phyloP scores from a whole-genome alignment of 306 rosid genomes.

The Glycine soja region DNA sequence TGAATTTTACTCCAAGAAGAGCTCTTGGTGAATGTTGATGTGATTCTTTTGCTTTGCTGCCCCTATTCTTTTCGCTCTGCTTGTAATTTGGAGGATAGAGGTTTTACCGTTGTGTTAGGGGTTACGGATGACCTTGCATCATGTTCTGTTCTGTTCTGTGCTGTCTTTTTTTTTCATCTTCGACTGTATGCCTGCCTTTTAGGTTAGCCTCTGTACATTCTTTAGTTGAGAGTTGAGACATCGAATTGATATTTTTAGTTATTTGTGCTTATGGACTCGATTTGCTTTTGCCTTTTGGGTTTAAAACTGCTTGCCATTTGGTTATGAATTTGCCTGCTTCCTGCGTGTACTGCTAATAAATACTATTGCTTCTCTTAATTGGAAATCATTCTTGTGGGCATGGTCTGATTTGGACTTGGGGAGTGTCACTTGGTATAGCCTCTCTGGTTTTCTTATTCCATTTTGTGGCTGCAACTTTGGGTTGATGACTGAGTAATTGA shows the following conservation, averaged over 20 bases:
- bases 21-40: conserved; percentile 55
- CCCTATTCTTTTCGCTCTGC: neutral
- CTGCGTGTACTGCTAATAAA: conserved; percentile 3
- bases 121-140: conserved; percentile 33
- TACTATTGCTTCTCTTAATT: too few species aligned
- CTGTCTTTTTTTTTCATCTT: conserved; percentile 33
- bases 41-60: conserved; percentile 10
- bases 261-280: conserved; percentile 39
- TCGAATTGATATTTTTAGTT: conserved; percentile 50
- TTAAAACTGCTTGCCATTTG: conserved; percentile 38
- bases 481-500: conserved; percentile 35
- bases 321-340: neutral
- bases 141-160: conserved; percentile 36
- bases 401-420: conserved; percentile 17
- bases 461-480: conserved; percentile 26
- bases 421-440: neutral
- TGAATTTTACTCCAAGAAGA: conserved; percentile 63
- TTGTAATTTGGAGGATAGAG: neutral
- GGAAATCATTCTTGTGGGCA: neutral
- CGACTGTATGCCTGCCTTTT: conserved; percentile 46
- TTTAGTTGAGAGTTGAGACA: conserved; percentile 63
- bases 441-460: conserved; percentile 20
- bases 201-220: conserved; percentile 70
- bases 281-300: conserved; percentile 36
- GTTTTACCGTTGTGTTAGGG: conserved; percentile 40